Percentiles rank a stretch among this genome's conserved stretches.
Conservation (phyloP, 2,329 filamentous ascomycete species). For the Phialophora chinensis region DNA sequence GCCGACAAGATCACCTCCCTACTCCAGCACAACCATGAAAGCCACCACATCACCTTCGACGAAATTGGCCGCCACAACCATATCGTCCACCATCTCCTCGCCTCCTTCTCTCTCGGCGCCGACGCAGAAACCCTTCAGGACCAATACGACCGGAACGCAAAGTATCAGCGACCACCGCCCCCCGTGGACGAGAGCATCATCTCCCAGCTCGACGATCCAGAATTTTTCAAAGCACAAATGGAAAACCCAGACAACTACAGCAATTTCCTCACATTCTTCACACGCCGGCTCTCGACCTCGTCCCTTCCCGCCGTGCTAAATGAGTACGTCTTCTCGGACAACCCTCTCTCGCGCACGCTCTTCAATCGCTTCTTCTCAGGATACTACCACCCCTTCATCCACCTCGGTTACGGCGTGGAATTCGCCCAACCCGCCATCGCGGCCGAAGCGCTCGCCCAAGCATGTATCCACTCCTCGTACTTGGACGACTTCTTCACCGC, state of each 20-base stretch:
- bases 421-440: conserved; percentile 13
- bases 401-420: conserved; percentile 13
- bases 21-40: conserved; percentile 5
- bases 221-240: background rate
- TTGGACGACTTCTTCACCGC: conserved; percentile 14
- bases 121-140: conserved; percentile 12
- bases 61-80: conserved; percentile 17
- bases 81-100: conserved; percentile 14
- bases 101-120: conserved; percentile 9
- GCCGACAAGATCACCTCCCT: conserved; percentile 10
- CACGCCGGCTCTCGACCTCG: background rate
- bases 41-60: conserved; percentile 14
- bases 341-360: background rate
- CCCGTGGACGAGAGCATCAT: background rate
- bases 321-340: conserved; percentile 16
- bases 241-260: conserved; percentile 10
- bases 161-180: conserved; percentile 4
- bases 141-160: conserved; percentile 11
- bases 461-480: conserved; percentile 14
- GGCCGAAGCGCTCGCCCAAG: conserved; percentile 15
- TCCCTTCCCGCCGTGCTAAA: conserved; percentile 7
- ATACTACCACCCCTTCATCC: conserved; percentile 17
- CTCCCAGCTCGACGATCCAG: background rate
- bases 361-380: conserved; percentile 18
- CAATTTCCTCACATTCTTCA: conserved; percentile 6